These are phyloP conservation scores for Lecanoromycetidae sp. DNA, from an alignment of 2,329 filamentous ascomycete genomes.

Conservation along the genomic window DNA sequence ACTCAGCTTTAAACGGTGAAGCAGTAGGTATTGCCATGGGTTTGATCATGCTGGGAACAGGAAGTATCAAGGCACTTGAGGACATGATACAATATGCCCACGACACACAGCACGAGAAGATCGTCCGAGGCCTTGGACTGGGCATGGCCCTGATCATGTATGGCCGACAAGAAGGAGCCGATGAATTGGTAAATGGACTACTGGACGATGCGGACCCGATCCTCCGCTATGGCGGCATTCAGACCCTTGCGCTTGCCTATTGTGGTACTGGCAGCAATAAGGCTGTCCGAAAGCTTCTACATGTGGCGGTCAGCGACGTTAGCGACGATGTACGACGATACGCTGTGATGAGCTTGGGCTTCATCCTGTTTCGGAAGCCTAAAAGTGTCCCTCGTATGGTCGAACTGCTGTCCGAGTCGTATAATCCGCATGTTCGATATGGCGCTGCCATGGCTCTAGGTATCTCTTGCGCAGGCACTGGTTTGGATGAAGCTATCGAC, in stretches of 20 bases:
- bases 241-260: constrained; percentile 96
- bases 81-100: constrained; percentile 98
- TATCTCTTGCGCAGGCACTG: constrained; percentile 94
- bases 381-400: constrained; percentile 97
- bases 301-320: constrained; percentile 94
- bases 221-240: constrained; percentile 89
- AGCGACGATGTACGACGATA: constrained; percentile 94
- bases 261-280: constrained; percentile 98
- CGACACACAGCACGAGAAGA: constrained; percentile 98
- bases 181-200: constrained; percentile 86
- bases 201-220: constrained; percentile 89
- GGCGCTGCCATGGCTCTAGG: constrained; percentile 96
- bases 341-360: constrained; percentile 94
- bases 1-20: constrained; percentile 93
- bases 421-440: constrained; percentile 96
- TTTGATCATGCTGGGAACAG: constrained; percentile 96
- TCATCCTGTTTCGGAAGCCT: constrained; percentile 96
- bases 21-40: constrained; percentile 94
- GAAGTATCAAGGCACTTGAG: constrained; percentile 81
- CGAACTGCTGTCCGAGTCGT: constrained; percentile 92
- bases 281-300: constrained; percentile 87
- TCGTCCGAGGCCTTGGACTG: constrained; percentile 84
- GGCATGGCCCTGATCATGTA: constrained; percentile 99
- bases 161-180: constrained; percentile 82
- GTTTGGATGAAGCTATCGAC: constrained; percentile 90